Percentiles rank a stretch among this genome's conserved stretches.
These are phyloP conservation scores for Vigna mungo DNA, from an alignment of 306 rosid species.

Conservation along the genomic window DNA sequence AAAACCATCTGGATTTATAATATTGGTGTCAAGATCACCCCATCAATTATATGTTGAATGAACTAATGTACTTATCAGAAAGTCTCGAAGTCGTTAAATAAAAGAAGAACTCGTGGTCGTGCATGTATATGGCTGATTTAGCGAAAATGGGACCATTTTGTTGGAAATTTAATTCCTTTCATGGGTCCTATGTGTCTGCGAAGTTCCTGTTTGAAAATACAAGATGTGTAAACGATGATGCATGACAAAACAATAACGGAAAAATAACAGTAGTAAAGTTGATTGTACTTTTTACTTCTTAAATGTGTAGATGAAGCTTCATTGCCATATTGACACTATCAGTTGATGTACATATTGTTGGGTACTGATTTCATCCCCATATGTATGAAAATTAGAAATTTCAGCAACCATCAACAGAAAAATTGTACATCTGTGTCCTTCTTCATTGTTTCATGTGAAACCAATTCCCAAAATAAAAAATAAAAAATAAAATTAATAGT, in stretches of 20 bases:
- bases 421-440: conserved; percentile 45
- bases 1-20: background rate
- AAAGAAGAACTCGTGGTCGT: conserved; percentile 34
- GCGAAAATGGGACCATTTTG: conserved; percentile 48
- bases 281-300: conserved; percentile 32
- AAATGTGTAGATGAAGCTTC: conserved; percentile 26
- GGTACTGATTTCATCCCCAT: conserved; percentile 34
- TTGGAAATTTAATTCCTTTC: conserved; percentile 51
- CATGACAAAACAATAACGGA: conserved; percentile 34
- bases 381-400: conserved; percentile 32
- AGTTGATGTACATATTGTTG: conserved; percentile 21
- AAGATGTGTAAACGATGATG: background rate
- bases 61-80: conserved; percentile 14
- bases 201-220: conserved; percentile 24
- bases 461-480: conserved; percentile 17
- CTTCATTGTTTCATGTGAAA: conserved; percentile 33
- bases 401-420: conserved; percentile 26
- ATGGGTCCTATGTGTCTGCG: conserved; percentile 56
- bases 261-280: conserved; percentile 27
- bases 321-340: conserved; percentile 39
- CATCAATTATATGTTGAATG: conserved; percentile 37
- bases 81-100: conserved; percentile 43
- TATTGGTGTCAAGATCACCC: conserved; percentile 28
- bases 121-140: conserved; percentile 41
- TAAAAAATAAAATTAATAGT: background rate